Base-by-base conservation (phyloP, 768 basidiomycete species). In the Tricholoma sp. region DNA sequence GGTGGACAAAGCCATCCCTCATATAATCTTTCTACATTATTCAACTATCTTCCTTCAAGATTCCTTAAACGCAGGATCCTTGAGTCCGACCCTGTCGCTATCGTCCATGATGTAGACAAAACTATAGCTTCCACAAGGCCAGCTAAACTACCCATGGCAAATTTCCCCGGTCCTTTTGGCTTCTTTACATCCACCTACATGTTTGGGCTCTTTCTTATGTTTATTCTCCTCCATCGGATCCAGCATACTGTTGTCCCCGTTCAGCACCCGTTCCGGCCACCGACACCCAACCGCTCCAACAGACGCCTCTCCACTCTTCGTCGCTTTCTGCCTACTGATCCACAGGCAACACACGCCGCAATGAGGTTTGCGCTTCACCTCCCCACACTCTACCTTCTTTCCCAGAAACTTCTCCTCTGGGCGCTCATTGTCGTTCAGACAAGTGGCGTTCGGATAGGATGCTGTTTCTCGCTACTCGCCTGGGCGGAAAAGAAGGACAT, bases 131-230 rank as follows among this genome's bases (percentile, higher is more conserved):
- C 27, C 47, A 9, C 47, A 24, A 29, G 8, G 8, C 27, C 16
- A 16, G 24, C 16, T 29, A 14, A 1, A 16, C 47, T 27, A 2
- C n/a, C n/a, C n/a, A 29, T n/a, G 12, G 5, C 24, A 2, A 21
- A 14, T 22, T 49, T 49, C 14, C 47, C 29, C n/a, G 47, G 27
- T 0, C 86, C 85, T 0, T 86, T 83, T 79, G 83, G 78, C 0
- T 91, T 91, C 73, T 75, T 89, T 56, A 86, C 85, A 0, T 89
- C 88, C 14, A 81, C 85, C 1, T 91, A 91, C 67, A 81, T 86
- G 61, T 59, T 87, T 35, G 87, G 83, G 0, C 69, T 91, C 50
- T 69, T 89, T 60, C 61, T 84, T 31, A 82, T 89, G 83, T 88
- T 83, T 11, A 70, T 91, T 50, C 65, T 91, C 27, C 70, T 90